phyloP scores from a whole-genome alignment of 2,329 filamentous ascomycete species.

The Claviceps sp. region DNA sequence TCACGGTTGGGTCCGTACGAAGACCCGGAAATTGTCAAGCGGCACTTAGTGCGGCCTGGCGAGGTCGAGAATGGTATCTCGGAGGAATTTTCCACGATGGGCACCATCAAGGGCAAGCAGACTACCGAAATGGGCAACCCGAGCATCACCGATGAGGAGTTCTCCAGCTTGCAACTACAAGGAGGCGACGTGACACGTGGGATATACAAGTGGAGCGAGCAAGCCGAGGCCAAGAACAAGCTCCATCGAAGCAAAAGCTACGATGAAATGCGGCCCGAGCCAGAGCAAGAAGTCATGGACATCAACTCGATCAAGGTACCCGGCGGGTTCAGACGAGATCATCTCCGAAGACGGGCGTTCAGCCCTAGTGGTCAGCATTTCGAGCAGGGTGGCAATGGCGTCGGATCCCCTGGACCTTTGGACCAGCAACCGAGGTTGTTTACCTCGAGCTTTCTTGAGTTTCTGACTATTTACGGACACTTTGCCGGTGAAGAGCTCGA shows the following conservation, averaged over 20 bases:
- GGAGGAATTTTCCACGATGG: conserved; percentile 31
- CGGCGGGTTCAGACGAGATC: conserved; percentile 86
- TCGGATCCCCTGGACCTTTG: conserved; percentile 17
- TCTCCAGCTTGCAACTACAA: conserved; percentile 84
- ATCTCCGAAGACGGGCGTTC: conserved; percentile 60
- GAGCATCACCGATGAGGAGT: conserved; percentile 58
- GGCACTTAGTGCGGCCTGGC: conserved; percentile 67
- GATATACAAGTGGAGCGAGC: conserved; percentile 94
- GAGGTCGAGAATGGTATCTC: conserved; percentile 31
- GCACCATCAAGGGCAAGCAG: conserved; percentile 41
- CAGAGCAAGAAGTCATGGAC: conserved; percentile 67
- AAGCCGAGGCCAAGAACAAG: conserved; percentile 57
- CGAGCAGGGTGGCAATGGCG: conserved; percentile 19
- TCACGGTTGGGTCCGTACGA: conserved; percentile 52
- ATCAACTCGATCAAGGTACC: conserved; percentile 87
- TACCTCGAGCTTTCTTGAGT: conserved; percentile 90
- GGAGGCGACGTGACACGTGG: conserved; percentile 89
- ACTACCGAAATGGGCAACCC: conserved; percentile 23
- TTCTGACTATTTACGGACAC: conserved; percentile 87
- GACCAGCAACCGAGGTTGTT: conserved; percentile 44
- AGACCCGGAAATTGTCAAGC: conserved; percentile 80
- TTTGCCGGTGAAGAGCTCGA: conserved; percentile 95
- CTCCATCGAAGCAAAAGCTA: conserved; percentile 81
- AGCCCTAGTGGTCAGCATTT: conserved; percentile 34
- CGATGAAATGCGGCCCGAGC: conserved; percentile 59